phyloP scores from a whole-genome alignment of 31 red algal species.

The Porphyra umbilicalis region DNA sequence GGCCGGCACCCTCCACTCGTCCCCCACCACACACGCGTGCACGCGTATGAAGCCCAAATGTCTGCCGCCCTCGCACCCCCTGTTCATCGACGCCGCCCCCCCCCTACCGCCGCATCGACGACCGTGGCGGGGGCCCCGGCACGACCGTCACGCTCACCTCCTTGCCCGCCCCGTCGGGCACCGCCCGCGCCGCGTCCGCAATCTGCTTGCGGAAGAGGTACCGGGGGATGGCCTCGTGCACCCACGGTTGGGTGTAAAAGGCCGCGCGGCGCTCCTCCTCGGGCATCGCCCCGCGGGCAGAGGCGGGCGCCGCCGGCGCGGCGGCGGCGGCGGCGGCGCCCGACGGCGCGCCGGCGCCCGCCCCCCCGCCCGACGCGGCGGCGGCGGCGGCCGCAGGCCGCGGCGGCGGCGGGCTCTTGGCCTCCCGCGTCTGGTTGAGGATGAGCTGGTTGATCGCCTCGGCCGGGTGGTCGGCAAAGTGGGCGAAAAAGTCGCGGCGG shows the following conservation, averaged over 20 bases:
- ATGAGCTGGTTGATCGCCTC: constrained; percentile 88
- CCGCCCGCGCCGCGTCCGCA: constrained; percentile 54
- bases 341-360: constrained; percentile 16
- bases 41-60: no score
- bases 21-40: no score
- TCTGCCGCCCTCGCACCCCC: background rate
- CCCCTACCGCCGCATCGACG: background rate
- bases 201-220: constrained; percentile 81
- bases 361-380: background rate
- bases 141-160: constrained; percentile 1
- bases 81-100: background rate
- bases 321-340: constrained; percentile 4
- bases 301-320: background rate
- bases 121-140: background rate
- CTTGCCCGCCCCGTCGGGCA: constrained; percentile 24
- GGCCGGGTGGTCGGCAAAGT: constrained; percentile 72
- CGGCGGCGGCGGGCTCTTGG: constrained; percentile 59
- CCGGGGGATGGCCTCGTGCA: constrained; percentile 89
- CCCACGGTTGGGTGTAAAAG: constrained; percentile 95
- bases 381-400: constrained; percentile 9
- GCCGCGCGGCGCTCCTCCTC: constrained; percentile 84
- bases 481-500: constrained; percentile 75
- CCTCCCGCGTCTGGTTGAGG: constrained; percentile 87
- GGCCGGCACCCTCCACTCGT: background rate
- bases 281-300: constrained; percentile 25